Percentiles rank a stretch among this genome's conserved stretches.
Conservation (phyloP, 2,329 filamentous ascomycete genomes). For the Fusarium siculi region DNA sequence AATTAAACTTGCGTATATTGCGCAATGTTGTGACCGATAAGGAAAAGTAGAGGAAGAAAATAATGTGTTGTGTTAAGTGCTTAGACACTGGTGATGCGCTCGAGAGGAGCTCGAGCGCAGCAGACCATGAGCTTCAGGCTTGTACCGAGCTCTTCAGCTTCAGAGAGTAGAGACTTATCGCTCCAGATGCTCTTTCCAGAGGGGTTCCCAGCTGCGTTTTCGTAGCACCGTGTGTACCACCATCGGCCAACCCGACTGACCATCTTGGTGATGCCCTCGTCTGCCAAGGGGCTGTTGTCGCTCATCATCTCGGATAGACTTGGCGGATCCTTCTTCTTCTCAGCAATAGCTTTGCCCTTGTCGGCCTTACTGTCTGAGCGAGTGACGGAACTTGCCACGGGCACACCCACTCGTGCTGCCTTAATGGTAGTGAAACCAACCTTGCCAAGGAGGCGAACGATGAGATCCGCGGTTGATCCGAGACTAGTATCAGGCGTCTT, state of each 20-base stretch:
- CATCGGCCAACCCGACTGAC: constrained; percentile 91
- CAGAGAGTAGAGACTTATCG: constrained; percentile 77
- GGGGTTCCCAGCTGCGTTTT: constrained; percentile 67
- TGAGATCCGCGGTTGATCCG: constrained; percentile 66
- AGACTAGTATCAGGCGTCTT: constrained; percentile 70
- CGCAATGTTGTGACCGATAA: constrained; percentile 22
- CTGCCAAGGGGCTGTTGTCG: constrained; percentile 74
- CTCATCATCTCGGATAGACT: constrained; percentile 78
- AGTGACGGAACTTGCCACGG: constrained; percentile 68
- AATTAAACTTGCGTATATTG: constrained; percentile 21
- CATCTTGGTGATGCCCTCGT: constrained; percentile 91
- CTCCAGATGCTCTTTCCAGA: constrained; percentile 76
- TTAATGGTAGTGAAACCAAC: constrained; percentile 79
- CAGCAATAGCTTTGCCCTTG: constrained; percentile 24
- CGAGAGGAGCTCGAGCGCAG: constrained; percentile 81
- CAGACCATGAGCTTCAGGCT: constrained; percentile 92
- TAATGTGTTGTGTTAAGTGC: constrained; percentile 1
- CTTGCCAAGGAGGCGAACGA: constrained; percentile 74
- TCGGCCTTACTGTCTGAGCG: constrained; percentile 37
- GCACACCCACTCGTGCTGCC: constrained; percentile 80
- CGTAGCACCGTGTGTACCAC: constrained; percentile 97
- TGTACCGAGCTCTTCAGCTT: constrained; percentile 88
- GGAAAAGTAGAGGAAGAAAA: constrained; percentile 29
- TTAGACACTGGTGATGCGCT: constrained; percentile 62
- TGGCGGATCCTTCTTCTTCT: constrained; percentile 57